Evolutionary conservation across 192 early-diverging fungal genomes (phyloP), one percentile per base, ranked within the genome.

Genomic region (Umbelopsis sp.): DNA sequence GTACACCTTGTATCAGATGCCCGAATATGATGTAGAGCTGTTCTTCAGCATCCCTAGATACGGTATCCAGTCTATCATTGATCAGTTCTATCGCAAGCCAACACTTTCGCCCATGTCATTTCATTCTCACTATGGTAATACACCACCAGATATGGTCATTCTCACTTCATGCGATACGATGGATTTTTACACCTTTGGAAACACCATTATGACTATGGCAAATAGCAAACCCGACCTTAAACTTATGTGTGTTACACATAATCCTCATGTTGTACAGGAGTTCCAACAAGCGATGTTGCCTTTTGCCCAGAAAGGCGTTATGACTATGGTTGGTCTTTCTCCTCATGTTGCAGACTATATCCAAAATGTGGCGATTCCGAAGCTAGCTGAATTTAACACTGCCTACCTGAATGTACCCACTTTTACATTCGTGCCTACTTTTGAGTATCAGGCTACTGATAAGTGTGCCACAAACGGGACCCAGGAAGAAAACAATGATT

Each of bases 241-340:
- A 13, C 8, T 66, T 22, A 46, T 66, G 65, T 66, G 65, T 27
- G 35, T 66, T 4, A 33, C 25, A 23, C 65, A 66, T 22, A 66
- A 66, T 22, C 65, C 65, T 16, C 65, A 66, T 2, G 8, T 3
- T 15, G 4, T 48, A 22, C 45, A 66, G 10, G 65, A 66, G 5
- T n/a, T 66, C 11, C 41, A 66, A 3, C 37, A 44, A 25, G 37
- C 16, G 3, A 22, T 66, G 2, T 47, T 25, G 13, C 46, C 65
- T 18, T 25, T 66, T 27, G 65, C n/a, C 8, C 12, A 46, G 35
- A 66, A 66, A 66, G 41, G 45, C 20, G 20, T 46, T 22, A 6
- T 66, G 10, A 66, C 41, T 20, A 66, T 66, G 65, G 65, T 66
- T 15, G 65, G 65, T 1, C 65, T 66, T 3, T 66, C 65, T 15